Evolutionary conservation across 2,329 filamentous ascomycete species (phyloP), one percentile per base, ranked within the genome.

Genomic region (Fusarium mexicanum): DNA sequence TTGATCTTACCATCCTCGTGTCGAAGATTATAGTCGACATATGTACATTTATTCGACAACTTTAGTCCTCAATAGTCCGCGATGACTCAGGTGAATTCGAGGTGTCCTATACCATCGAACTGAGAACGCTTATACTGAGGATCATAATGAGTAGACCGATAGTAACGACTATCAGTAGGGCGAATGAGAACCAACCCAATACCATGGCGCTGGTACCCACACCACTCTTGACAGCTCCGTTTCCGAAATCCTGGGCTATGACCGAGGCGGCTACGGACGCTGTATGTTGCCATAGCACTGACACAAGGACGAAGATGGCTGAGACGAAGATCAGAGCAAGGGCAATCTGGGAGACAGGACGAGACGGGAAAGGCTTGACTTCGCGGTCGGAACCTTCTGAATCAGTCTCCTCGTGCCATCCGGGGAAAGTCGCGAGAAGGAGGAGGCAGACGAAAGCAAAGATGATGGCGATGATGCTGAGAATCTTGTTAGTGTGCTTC

Each of bases 61-160:
- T 73, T 57, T 60, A 75, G 38, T 75, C 73, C 38, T 60, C 69
- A 63, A 73, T 73, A 24, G 51, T 68, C 29, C 48, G 62, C 57
- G 73, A 71, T 48, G 66, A 70, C 66, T 64, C 69, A 69, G 54
- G 61, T 59, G 61, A 48, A 44, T 69, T 71, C 48, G 69, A 67
- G 67, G 66, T 61, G 29, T 64, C 64, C 77, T 76, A 79, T 71
- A 83, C 85, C 80, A 90, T 84, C 78, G 93, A 88, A 77, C 91
- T 88, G 74, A 98, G 85, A 64, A 98, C 88, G 76, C 92, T 90
- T 81, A 98, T 96, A 85, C 95, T 98, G 82, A 98, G 86, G 79
- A 98, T 98, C 95, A 98, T 98, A 79, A 98, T 93, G 72, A 99
- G 86, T 83, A 98, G 84, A 64, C 96, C 96, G 79, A 98, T 96